Percentiles rank a stretch among this genome's conserved stretches.
Evolutionary conservation across 2,329 filamentous ascomycete species (phyloP).

Genomic region (Beauveria rudraprayagi): DNA sequence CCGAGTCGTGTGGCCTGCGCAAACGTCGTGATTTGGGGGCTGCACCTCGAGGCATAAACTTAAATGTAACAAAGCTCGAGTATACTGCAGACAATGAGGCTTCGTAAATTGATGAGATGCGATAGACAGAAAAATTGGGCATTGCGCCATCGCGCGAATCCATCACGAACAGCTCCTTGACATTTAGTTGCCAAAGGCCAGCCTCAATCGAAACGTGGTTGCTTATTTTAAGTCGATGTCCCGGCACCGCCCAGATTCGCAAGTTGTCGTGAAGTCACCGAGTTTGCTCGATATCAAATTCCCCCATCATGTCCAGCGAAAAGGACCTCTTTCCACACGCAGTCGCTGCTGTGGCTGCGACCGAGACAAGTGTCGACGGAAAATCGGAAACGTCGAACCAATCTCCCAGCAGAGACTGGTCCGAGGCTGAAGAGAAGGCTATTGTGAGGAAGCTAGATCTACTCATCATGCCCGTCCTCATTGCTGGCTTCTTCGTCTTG

Average conservation of each 20-base stretch:
- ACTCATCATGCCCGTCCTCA: slow-evolving; percentile 30
- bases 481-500: slow-evolving; percentile 31
- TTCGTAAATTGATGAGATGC: background rate
- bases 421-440: background rate
- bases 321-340: background rate
- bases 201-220: background rate
- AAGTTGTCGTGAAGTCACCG: too few species aligned
- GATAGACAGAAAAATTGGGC: background rate
- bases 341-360: background rate
- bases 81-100: background rate
- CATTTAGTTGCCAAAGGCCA: background rate
- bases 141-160: background rate
- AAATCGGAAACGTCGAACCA: background rate
- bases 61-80: background rate
- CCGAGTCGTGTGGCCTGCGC: background rate
- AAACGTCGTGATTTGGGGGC: background rate
- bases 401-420: background rate
- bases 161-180: background rate
- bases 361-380: background rate
- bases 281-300: background rate
- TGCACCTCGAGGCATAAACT: background rate
- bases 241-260: background rate
- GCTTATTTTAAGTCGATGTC: background rate
- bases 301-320: background rate
- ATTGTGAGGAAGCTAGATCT: background rate